Evolutionary conservation across 768 basidiomycete species (phyloP).

Genomic region (Naganishia vishniacii): DNA sequence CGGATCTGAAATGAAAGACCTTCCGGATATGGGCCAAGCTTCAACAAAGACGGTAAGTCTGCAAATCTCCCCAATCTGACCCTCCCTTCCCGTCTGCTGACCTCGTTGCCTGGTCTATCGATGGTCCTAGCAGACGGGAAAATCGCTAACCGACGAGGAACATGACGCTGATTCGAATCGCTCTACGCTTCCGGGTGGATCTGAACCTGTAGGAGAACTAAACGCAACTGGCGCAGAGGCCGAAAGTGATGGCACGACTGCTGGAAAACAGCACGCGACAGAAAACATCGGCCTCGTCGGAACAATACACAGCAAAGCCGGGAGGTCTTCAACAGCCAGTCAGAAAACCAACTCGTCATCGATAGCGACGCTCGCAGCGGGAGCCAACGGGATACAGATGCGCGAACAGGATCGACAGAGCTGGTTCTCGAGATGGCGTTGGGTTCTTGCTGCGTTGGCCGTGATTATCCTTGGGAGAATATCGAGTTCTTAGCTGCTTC

Average conservation of each 20-base stretch:
- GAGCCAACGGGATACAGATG: neutral
- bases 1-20: conserved; percentile 59
- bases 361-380: neutral
- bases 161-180: neutral
- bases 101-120: neutral
- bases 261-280: no score
- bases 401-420: neutral
- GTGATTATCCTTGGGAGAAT: conserved; percentile 42
- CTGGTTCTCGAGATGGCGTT: conserved; percentile 34
- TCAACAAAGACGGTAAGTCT: neutral
- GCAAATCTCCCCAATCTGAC: neutral
- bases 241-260: neutral
- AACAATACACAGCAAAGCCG: no score
- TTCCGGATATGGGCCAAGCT: conserved; percentile 80
- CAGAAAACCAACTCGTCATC: neutral
- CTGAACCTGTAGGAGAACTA: neutral
- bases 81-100: conserved; percentile 6
- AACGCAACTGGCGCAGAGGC: neutral
- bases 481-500: conserved; percentile 28
- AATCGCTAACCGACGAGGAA: neutral
- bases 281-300: no score
- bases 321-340: neutral
- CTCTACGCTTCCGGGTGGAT: neutral
- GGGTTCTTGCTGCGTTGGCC: conserved; percentile 38
- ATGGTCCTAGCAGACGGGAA: neutral